These are phyloP conservation scores for Neoarthrinium moseri DNA, from an alignment of 2,329 filamentous ascomycete species.

Conservation along the genomic window DNA sequence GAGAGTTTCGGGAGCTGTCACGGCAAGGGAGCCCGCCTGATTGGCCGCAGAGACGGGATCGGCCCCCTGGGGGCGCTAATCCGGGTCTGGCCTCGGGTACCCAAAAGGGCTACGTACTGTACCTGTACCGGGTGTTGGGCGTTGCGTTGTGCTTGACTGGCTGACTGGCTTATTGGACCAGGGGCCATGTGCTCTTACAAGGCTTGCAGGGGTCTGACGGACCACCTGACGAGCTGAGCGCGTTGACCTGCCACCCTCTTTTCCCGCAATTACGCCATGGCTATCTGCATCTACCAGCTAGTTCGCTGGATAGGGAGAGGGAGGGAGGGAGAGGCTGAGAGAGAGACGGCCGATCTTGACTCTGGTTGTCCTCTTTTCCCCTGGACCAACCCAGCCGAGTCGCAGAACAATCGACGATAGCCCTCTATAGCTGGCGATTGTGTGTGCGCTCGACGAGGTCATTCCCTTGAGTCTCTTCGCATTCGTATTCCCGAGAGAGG, in stretches of 20 bases:
- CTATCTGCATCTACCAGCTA: neutral
- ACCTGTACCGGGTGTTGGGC: no score
- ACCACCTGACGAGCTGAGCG: conserved; percentile 8
- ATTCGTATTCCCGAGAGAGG: no score
- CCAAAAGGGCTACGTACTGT: no score
- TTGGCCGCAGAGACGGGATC: neutral
- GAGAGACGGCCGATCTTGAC: neutral
- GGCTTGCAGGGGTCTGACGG: neutral
- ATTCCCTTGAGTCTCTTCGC: no score
- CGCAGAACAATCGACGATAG: neutral
- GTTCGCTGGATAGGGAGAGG: neutral
- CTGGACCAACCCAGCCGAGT: neutral
- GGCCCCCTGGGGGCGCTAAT: neutral
- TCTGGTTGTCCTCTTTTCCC: neutral
- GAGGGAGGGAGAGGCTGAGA: conserved; percentile 3
- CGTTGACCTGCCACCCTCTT: conserved; percentile 14
- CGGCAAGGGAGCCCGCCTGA: neutral
- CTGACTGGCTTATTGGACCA: no score
- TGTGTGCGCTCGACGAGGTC: no score
- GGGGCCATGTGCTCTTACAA: no score
- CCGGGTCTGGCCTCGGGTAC: no score
- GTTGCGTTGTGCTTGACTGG: no score
- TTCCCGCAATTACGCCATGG: conserved; percentile 6
- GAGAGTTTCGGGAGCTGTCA: no score
- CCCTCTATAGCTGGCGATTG: neutral